A percentile compares a stretch with the other conserved stretches of the same genome.
Evolutionary conservation across 352 stramenopile genomes (phyloP).

Genomic region (Phytophthora chlamydospora): DNA sequence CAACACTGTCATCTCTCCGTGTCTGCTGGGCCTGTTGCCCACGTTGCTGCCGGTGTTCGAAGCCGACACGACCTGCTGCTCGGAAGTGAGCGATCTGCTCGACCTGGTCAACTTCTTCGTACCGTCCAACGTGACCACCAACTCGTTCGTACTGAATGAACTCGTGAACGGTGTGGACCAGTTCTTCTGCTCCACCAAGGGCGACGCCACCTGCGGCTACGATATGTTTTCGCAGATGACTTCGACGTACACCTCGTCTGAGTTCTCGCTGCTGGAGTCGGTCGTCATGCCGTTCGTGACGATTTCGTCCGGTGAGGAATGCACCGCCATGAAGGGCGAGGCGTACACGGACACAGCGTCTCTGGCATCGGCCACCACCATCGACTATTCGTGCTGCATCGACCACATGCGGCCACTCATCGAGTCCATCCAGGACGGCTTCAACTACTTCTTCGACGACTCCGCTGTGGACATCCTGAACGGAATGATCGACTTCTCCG

Average conservation of each 20-base stretch:
- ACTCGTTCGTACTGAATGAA: slow-evolving; percentile 55
- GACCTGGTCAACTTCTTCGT: slow-evolving; percentile 55
- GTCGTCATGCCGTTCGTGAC: slow-evolving; percentile 58
- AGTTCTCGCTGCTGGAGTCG: slow-evolving; percentile 51
- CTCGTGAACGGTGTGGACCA: slow-evolving; percentile 53
- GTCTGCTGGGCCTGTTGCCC: slow-evolving; percentile 36
- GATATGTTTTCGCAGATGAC: slow-evolving; percentile 53
- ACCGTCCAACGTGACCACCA: slow-evolving; percentile 38
- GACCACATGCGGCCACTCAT: slow-evolving; percentile 49
- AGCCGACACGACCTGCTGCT: slow-evolving; percentile 47
- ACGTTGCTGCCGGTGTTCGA: slow-evolving; percentile 35
- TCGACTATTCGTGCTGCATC: slow-evolving; percentile 56
- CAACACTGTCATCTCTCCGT: slow-evolving; percentile 45
- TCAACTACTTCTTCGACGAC: slow-evolving; percentile 49
- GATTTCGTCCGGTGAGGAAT: slow-evolving; percentile 40
- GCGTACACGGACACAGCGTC: slow-evolving; percentile 51
- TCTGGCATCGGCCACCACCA: slow-evolving; percentile 34
- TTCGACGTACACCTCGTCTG: slow-evolving; percentile 38
- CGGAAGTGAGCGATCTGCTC: slow-evolving; percentile 48
- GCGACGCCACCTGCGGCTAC: slow-evolving; percentile 40
- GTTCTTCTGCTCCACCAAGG: slow-evolving; percentile 49
- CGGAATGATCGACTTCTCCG: slow-evolving; percentile 51
- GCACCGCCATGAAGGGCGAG: slow-evolving; percentile 42
- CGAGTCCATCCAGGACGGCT: slow-evolving; percentile 40
- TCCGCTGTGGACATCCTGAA: slow-evolving; percentile 48